Conservation (phyloP, 2,329 filamentous ascomycete genomes). For the Gnomoniopsis smithogilvyi region DNA sequence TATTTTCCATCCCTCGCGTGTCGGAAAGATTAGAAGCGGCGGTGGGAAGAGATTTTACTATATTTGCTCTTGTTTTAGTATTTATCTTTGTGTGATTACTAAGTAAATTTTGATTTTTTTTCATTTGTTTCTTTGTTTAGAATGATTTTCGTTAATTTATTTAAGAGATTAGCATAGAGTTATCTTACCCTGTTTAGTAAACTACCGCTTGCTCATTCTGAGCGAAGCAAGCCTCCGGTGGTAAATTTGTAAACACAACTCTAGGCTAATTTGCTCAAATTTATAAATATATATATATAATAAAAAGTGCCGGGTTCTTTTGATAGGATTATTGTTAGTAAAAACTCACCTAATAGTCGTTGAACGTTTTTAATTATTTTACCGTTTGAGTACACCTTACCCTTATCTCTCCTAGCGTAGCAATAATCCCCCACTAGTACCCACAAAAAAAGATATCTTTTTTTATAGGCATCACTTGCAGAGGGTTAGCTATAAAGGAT, state of each 20-base stretch:
- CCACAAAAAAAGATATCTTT: not conserved
- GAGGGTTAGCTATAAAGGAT: not conserved
- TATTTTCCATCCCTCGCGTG: not conserved
- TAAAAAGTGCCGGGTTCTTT: not conserved
- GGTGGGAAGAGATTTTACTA: not conserved
- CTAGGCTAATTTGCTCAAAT: slow-evolving; percentile 2
- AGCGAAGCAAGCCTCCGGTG: too few species aligned
- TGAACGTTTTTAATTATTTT: slow-evolving; percentile 2
- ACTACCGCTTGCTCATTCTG: too few species aligned
- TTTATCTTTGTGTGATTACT: not conserved
- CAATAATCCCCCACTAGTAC: not conserved
- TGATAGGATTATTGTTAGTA: slow-evolving; percentile 1
- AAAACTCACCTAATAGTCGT: not conserved
- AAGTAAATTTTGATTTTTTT: slow-evolving; percentile 10
- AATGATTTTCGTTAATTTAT: slow-evolving; percentile 6
- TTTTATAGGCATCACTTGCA: not conserved
- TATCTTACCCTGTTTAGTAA: not conserved
- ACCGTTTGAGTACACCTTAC: not conserved
- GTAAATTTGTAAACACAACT: not conserved
- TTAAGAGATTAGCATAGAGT: slow-evolving; percentile 1
- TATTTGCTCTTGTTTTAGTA: not conserved
- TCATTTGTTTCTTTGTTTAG: not conserved
- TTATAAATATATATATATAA: not conserved
- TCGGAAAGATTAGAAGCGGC: not conserved
- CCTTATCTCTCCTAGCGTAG: not conserved